Conservation (phyloP, 2,329 filamentous ascomycete species). For the Diplodia mutila region DNA sequence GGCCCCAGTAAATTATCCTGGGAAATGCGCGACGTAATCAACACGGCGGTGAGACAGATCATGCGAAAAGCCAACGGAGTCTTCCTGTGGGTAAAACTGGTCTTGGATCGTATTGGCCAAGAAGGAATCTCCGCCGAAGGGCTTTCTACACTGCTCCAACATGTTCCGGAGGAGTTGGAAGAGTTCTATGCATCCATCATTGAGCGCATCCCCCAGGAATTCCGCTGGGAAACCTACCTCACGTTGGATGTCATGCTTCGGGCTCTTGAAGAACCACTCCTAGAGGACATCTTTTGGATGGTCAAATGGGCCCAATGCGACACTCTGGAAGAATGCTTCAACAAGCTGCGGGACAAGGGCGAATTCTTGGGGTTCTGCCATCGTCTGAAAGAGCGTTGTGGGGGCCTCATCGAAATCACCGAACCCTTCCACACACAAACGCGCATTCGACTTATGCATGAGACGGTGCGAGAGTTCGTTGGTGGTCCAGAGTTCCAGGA, state of each 20-base stretch:
- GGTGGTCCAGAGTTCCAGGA: background rate
- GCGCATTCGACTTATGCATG: background rate
- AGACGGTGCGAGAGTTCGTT: background rate
- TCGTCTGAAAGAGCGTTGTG: background rate
- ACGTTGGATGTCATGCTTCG: background rate
- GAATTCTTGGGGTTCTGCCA: background rate
- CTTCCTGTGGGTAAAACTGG: slow-evolving; percentile 23
- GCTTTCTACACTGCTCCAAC: background rate
- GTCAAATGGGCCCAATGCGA: background rate
- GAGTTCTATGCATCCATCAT: background rate
- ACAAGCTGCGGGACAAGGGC: background rate
- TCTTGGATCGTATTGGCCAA: background rate
- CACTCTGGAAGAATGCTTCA: background rate
- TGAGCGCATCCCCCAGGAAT: background rate
- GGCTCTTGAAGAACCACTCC: background rate
- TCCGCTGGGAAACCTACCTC: background rate
- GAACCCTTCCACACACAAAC: background rate
- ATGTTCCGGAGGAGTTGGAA: background rate
- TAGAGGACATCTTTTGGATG: background rate
- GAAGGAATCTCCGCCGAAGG: background rate
- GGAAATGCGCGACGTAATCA: background rate
- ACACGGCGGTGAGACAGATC: background rate
- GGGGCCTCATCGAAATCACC: background rate
- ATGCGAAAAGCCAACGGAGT: slow-evolving; percentile 10
- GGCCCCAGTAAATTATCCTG: background rate